These are phyloP conservation scores for Huntiella decipiens DNA, from an alignment of 2,329 filamentous ascomycete genomes.

Conservation along the genomic window DNA sequence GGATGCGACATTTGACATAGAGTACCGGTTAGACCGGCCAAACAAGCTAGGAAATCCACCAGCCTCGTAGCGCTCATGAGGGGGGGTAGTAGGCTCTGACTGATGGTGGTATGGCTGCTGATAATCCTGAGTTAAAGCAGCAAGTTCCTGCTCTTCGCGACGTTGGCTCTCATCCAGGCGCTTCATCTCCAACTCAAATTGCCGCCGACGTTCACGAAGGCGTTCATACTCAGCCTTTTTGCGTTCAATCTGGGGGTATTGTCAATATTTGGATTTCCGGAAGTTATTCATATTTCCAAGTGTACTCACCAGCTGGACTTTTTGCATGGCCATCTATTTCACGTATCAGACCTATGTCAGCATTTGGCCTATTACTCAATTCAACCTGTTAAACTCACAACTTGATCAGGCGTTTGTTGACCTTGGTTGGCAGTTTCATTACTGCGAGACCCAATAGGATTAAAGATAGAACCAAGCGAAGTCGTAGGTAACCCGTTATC, in stretches of 20 bases:
- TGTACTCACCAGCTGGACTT: conserved; percentile 16
- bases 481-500: neutral
- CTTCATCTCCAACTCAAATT: conserved; percentile 85
- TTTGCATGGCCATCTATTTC: conserved; percentile 8
- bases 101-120: conserved; percentile 50
- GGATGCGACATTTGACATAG: conserved; percentile 69
- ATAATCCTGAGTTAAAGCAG: conserved; percentile 67
- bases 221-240: conserved; percentile 86
- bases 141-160: conserved; percentile 65
- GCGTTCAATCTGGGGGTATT: conserved; percentile 54
- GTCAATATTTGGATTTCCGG: conserved; percentile 11
- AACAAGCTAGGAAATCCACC: conserved; percentile 61
- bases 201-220: conserved; percentile 70
- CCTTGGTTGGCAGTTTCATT: neutral
- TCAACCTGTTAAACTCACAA: neutral
- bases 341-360: neutral
- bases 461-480: neutral
- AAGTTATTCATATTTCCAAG: conserved; percentile 13
- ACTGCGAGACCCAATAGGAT: conserved; percentile 3
- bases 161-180: conserved; percentile 71
- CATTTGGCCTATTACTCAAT: neutral
- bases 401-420: conserved; percentile 1
- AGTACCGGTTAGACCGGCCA: conserved; percentile 73
- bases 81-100: conserved; percentile 89
- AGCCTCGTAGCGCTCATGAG: conserved; percentile 62